These are phyloP conservation scores for Penicillium bovifimosum DNA, from an alignment of 495 filamentous ascomycete species.

Conservation along the genomic window DNA sequence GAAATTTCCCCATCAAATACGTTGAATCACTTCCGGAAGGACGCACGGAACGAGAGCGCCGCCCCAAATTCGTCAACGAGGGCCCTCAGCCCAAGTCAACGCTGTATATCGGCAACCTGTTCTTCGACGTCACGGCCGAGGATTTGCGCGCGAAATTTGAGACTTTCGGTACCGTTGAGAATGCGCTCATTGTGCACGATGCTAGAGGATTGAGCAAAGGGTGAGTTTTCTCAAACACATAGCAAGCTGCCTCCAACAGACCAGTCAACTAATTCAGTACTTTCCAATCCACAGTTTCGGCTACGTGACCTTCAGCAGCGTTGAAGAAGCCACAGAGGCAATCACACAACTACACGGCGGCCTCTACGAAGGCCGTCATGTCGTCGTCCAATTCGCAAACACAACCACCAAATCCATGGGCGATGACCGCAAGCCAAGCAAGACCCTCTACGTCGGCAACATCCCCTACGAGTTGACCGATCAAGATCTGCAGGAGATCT, in stretches of 20 bases:
- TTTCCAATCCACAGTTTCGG: conserved; percentile 58
- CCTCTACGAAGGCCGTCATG: conserved; percentile 74
- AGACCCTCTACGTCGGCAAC: conserved; percentile 81
- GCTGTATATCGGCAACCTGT: conserved; percentile 79
- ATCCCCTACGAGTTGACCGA: conserved; percentile 87
- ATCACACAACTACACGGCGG: conserved; percentile 58
- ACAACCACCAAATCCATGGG: conserved; percentile 28
- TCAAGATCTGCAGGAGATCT: conserved; percentile 75
- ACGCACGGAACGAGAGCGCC: not conserved
- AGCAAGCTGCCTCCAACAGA: not conserved
- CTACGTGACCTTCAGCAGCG: conserved; percentile 62
- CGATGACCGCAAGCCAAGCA: conserved; percentile 42
- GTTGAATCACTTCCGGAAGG: not conserved
- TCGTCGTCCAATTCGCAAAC: conserved; percentile 52
- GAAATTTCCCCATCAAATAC: not conserved
- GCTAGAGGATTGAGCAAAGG: conserved; percentile 78
- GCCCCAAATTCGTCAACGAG: not conserved
- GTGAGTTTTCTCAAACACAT: conserved; percentile 42
- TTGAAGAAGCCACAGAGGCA: conserved; percentile 55
- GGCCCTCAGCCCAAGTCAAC: conserved; percentile 30
- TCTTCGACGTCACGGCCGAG: conserved; percentile 71
- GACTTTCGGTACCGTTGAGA: conserved; percentile 57
- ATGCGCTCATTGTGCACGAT: conserved; percentile 58
- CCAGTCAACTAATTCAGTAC: not conserved
- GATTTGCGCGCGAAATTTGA: conserved; percentile 63